These are phyloP conservation scores for Penicillium corylophilum DNA, from an alignment of 2,329 filamentous ascomycete species.

Conservation along the genomic window DNA sequence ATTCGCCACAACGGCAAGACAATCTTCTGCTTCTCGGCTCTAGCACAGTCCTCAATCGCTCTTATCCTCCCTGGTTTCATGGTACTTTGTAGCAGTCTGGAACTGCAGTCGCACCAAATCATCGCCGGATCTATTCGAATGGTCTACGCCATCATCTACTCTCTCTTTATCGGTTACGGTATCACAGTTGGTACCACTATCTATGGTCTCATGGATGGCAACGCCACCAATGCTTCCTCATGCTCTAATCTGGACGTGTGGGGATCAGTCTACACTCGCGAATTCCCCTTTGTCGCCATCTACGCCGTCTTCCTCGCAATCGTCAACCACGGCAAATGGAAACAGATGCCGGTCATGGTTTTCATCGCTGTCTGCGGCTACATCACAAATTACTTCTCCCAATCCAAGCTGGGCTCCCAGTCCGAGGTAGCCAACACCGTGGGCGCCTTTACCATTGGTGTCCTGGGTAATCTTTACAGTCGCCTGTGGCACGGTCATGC, in stretches of 20 bases:
- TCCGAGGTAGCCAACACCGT: constrained; percentile 76
- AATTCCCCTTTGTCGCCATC: constrained; percentile 71
- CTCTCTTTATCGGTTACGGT: constrained; percentile 69
- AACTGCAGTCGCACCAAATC: constrained; percentile 68
- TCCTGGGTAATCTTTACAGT: constrained; percentile 77
- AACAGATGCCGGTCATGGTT: constrained; percentile 76
- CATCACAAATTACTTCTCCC: constrained; percentile 74
- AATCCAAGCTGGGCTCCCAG: constrained; percentile 66
- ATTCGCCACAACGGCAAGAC: constrained; percentile 44
- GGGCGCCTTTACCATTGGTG: constrained; percentile 75
- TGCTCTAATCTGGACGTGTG: constrained; percentile 56
- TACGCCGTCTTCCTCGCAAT: constrained; percentile 76
- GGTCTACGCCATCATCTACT: constrained; percentile 74
- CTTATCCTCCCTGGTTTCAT: constrained; percentile 70
- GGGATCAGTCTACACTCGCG: constrained; percentile 44
- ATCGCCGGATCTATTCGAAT: constrained; percentile 73
- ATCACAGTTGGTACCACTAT: constrained; percentile 67
- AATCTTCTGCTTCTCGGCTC: constrained; percentile 69
- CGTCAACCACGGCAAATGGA: constrained; percentile 81
- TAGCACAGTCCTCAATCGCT: constrained; percentile 71
- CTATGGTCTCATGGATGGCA: constrained; percentile 60
- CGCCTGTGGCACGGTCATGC: constrained; percentile 73
- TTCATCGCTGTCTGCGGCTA: constrained; percentile 73
- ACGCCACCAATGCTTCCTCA: constrained; percentile 52
- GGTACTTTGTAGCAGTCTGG: constrained; percentile 61